phyloP scores from a whole-genome alignment of 2,329 filamentous ascomycete species.

The Sporothrix dimorphospora region DNA sequence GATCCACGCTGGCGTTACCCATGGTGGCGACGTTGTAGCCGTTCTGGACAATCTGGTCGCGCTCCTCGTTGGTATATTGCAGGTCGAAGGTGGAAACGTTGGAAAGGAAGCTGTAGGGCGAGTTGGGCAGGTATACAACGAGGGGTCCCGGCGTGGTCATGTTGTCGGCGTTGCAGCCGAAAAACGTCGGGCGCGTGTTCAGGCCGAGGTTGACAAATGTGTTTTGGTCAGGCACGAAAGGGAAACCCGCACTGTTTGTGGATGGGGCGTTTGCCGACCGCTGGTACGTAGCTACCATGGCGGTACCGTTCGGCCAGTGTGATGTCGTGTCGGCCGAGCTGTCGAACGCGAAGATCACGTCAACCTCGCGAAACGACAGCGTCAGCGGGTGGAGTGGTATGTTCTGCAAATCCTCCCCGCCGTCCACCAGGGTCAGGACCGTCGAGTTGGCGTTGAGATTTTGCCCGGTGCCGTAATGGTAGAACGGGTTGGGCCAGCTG shows the following conservation, averaged over 20 bases:
- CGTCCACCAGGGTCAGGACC: conserved; percentile 12
- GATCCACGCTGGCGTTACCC: not conserved
- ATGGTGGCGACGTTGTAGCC: conserved; percentile 13
- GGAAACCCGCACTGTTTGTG: not conserved
- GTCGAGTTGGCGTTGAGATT: conserved; percentile 1
- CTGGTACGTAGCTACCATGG: conserved; percentile 10
- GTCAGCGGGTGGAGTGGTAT: not conserved
- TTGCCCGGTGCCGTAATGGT: not conserved
- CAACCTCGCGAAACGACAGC: not conserved
- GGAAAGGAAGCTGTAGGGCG: not conserved
- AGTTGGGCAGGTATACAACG: not conserved
- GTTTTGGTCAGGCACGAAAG: not conserved
- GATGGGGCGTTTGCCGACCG: not conserved
- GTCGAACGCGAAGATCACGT: not conserved
- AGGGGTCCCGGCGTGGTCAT: not conserved
- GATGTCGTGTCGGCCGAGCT: conserved; percentile 14
- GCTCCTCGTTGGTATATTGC: conserved; percentile 1
- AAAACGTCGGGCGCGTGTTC: not conserved
- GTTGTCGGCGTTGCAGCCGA: conserved; percentile 7
- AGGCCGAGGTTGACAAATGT: conserved; percentile 6
- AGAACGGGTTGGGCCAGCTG: conserved; percentile 10
- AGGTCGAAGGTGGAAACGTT: conserved; percentile 6
- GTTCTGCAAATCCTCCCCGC: conserved; percentile 2
- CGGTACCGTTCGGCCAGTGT: conserved; percentile 6
- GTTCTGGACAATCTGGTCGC: conserved; percentile 6